Base-by-base conservation (phyloP, 2,329 filamentous ascomycete species). In the Chaetomium sp. region DNA sequence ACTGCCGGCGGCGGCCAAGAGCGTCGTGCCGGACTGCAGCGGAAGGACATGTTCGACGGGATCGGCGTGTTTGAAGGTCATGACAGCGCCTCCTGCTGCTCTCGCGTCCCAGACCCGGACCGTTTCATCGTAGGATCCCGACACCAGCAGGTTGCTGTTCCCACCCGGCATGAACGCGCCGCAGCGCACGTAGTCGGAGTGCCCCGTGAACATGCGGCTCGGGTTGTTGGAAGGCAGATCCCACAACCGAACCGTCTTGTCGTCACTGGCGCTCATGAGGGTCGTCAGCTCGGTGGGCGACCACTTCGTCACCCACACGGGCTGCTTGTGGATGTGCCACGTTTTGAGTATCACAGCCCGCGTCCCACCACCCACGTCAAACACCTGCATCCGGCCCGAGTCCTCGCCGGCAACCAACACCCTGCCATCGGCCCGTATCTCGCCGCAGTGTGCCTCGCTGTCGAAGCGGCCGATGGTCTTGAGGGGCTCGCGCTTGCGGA, bases 391-490 rank as follows among this genome's bases (percentile, higher is more conserved):
- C 67, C 90, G 88, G 64, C 96, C 96, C 49, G 87, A 90, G 75
- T 97, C 94, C 71, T 97, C 94, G 72, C 94, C 94, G 35, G 94
- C 93, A 42, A 96, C 90, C 71, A 99, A 79, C 64, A 99, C 90
- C 67, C 92, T 87, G 49, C 93, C 94, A 79, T 99, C 95, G 63
- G 88, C 85, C 65, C 95, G 87, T 68, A 98, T 90, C 74, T 96
- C 92, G 67, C 92, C 95, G 72, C 91, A 91, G 73, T 94, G 91
- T 67, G 93, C 94, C 70, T 93, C 90, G 75, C 97, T 92, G 74
- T 93, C 90, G 76, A 99, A 98, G 66, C 95, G 88, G 67, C 92
- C 93, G 73, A 99, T 95, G 10, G 93, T 97, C 82, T 97, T 97
- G 74, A 97, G 81, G 12, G 95, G 85, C 78, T 97, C 96, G 65